Conservation (phyloP, 2,329 filamentous ascomycete species). For the Colletotrichum melonis region DNA sequence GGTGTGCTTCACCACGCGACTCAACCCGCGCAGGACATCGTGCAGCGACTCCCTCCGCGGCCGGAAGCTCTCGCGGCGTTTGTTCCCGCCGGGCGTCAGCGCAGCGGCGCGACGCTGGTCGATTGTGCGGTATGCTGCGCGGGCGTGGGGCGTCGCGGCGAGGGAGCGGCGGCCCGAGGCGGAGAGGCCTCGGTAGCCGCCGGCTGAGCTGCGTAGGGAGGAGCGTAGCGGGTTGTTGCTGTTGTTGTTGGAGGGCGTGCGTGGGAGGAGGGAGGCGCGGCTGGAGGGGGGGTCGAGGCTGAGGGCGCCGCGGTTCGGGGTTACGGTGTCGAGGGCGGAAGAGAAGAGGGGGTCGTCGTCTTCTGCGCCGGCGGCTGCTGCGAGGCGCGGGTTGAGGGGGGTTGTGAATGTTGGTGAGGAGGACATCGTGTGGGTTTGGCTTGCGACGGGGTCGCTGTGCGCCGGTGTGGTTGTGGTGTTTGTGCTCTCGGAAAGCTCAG, state of each 20-base stretch:
- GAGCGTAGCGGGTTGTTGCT: constrained; percentile 1
- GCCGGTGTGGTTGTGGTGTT: background rate
- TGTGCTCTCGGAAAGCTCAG: background rate
- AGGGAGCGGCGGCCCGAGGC: constrained; percentile 57
- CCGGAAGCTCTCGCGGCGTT: constrained; percentile 64
- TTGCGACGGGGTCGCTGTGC: background rate
- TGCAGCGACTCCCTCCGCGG: constrained; percentile 67
- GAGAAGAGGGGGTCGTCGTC: constrained; percentile 53
- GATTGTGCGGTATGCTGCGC: constrained; percentile 68
- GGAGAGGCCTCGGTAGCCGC: constrained; percentile 51
- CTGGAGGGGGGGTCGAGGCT: constrained; percentile 29
- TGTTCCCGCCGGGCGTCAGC: constrained; percentile 69
- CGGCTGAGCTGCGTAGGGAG: constrained; percentile 17
- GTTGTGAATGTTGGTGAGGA: constrained; percentile 20
- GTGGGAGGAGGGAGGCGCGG: constrained; percentile 9
- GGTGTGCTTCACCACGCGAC: constrained; percentile 62
- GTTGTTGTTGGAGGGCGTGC: constrained; percentile 22
- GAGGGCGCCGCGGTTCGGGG: constrained; percentile 34
- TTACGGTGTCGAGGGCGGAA: constrained; percentile 55
- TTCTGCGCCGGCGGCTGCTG: constrained; percentile 23
- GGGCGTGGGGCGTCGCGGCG: constrained; percentile 69
- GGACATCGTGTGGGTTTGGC: constrained; percentile 4
- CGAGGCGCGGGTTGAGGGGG: constrained; percentile 9
- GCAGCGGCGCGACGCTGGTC: constrained; percentile 69
- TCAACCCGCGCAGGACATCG: constrained; percentile 64